phyloP scores from a whole-genome alignment of 768 basidiomycete genomes.

The Tricholoma furcatifolium region DNA sequence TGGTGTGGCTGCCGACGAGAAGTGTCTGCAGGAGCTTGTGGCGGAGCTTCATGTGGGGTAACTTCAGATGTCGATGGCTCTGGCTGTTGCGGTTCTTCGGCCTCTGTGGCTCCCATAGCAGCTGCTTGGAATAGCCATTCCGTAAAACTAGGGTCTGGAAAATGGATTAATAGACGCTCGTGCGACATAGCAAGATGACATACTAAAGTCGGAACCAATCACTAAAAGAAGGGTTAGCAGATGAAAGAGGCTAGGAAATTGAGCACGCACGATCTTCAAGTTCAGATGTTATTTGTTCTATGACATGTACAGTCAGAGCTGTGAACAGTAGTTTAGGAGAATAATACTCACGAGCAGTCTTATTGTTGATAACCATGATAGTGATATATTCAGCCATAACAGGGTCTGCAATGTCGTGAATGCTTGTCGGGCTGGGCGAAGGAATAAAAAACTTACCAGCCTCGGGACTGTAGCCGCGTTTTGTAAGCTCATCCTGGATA shows the following conservation, averaged over 20 bases:
- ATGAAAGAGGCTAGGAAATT: not conserved
- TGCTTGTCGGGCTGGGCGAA: not conserved
- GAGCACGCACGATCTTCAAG: conserved; percentile 70
- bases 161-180: conserved; percentile 18
- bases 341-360: conserved; percentile 60
- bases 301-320: conserved; percentile 15
- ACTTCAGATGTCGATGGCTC: conserved; percentile 34
- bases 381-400: conserved; percentile 96
- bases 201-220: conserved; percentile 84
- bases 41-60: conserved; percentile 29
- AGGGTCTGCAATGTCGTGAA: conserved; percentile 51
- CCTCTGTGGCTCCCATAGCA: conserved; percentile 61
- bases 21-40: conserved; percentile 34
- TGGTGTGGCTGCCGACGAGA: conserved; percentile 45
- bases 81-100: conserved; percentile 39
- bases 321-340: not conserved
- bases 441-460: conserved; percentile 52
- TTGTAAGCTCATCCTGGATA: conserved; percentile 79
- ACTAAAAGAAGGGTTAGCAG: conserved; percentile 30
- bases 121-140: conserved; percentile 87
- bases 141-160: conserved; percentile 75
- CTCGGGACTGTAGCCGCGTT: conserved; percentile 71
- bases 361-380: conserved; percentile 94
- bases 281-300: conserved; percentile 86
- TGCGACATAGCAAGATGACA: conserved; percentile 19